Evolutionary conservation across 352 stramenopile species (phyloP), one percentile per base, ranked within the genome.

Genomic region (Phytophthora aleatoria): DNA sequence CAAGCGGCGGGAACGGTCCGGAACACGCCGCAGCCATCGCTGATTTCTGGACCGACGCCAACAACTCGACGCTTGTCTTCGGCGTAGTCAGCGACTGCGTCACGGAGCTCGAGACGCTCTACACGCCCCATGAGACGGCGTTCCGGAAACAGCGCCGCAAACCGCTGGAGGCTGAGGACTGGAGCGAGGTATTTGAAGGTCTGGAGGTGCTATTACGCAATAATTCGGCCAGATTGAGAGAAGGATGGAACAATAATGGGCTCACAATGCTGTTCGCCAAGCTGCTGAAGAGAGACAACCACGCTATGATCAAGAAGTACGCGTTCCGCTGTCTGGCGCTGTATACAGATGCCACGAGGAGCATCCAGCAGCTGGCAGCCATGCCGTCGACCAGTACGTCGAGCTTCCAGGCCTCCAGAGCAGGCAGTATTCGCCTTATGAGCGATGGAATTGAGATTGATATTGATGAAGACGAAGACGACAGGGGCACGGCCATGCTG

Each of bases 291-390:
- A 72, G 83, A 56, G 88, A 95, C 61, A 95, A 96, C 76, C 85
- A 95, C 57, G 75, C 85, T 5, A 84, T 94, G 36, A 95, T 96
- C 67, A 96, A 95, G 63, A 95, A 96, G 57, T 96, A 96, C 62
- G 87, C 87, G 5, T 96, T 96, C 64, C 76, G 87, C 1, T 96
- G 87, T 56, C 68, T 96, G 27, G 84, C 87, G 43, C 71, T 96
- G 15, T 96, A 92, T 63, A 81, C 85, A 3, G 87, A 96, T 60
- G 87, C 83, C 5, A 91, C 83, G 36, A 73, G 87, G 31, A 91
- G 77, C 60, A 61, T 87, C n/a, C 69, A 83, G 64, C 84, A 94
- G 56, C 72, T 96, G 31, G 47, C 75, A 39, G 41, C 69, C 0
- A 71, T 91, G 43, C 61, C 76, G 1, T 64, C 74, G 1, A 76